Evolutionary conservation across 345 rosid genomes (phyloP).

Genomic region (Gossypium arboreum): DNA sequence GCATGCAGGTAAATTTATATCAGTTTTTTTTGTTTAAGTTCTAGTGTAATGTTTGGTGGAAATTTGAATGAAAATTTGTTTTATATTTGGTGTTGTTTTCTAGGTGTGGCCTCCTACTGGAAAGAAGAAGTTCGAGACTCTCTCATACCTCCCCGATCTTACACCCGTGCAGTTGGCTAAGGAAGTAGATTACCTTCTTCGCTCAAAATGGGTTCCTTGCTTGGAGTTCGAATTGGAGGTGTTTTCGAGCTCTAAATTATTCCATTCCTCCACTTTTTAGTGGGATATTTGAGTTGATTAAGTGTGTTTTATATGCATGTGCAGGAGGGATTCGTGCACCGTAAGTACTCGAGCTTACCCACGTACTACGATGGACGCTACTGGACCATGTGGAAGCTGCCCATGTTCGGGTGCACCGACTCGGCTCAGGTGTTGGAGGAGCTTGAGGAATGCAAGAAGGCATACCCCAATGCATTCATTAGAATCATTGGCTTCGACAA

Average conservation of each 20-base stretch:
- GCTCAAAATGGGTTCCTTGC: conserved; percentile 4
- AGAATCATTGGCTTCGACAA: conserved; percentile 47
- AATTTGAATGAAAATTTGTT: too few species aligned
- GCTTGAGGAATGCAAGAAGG: conserved; percentile 35
- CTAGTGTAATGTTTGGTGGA: neutral
- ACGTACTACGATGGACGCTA: conserved; percentile 46
- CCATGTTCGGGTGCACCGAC: conserved; percentile 49
- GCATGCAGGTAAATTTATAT: conserved; percentile 13
- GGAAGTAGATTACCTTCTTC: conserved; percentile 30
- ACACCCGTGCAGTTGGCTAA: conserved; percentile 16
- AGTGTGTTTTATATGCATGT: neutral
- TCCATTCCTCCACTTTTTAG: neutral
- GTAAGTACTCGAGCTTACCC: conserved; percentile 31
- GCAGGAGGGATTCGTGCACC: conserved; percentile 35
- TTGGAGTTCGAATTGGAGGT: conserved; percentile 56
- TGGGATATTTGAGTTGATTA: neutral
- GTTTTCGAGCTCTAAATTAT: neutral
- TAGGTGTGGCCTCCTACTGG: conserved; percentile 32
- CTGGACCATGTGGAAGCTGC: conserved; percentile 61
- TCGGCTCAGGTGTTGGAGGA: conserved; percentile 35
- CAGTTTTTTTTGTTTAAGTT: neutral
- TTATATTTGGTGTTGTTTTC: neutral
- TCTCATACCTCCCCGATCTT: conserved; percentile 46
- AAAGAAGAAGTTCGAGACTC: conserved; percentile 19
- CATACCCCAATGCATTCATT: conserved; percentile 26